Base-by-base conservation (phyloP, 768 basidiomycete species). In the Boletus vermiculosoides region DNA sequence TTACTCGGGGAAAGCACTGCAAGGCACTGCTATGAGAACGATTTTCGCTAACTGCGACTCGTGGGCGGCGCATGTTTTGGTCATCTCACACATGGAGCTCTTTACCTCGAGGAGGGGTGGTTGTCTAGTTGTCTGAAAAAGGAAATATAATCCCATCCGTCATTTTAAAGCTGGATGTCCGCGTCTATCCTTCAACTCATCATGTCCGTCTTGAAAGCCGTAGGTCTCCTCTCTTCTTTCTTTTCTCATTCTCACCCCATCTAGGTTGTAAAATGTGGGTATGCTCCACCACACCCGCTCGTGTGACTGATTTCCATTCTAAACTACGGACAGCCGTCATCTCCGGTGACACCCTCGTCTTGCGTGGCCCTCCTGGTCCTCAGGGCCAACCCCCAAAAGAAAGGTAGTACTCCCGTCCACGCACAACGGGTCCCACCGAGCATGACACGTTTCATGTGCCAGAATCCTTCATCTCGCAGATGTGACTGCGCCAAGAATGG, bases 391-490 rank as follows among this genome's bases (percentile, higher is more conserved):
- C 87, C 54, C 86, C 92, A 1, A 96, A 95, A 77, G 94, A 97
- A 74, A 83, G 92, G 93, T 90, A 62, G 55, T 77, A 66, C 1
- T 22, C 45, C 23, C 50, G 42, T 40, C n/a, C 58, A 16, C 47
- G 20, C 48, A 16, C 37, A 9, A 23, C 50, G 40, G 44, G 39
- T 50, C 36, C 28, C 44, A 22, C 57, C 49, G 20, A 53, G 34
- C 59, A 55, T 54, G 44, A 68, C 56, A 51, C 50, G 49, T 48
- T 45, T 16, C 57, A 48, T 59, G 41, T 46, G 5, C 4, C 63
- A 97, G 95, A 58, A 80, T 94, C 55, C 78, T 98, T 40, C 91
- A 98, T 74, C 82, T 99, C 45, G 92, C 92, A 33, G 94, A 96
- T 66, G 76, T 97, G 47, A 71, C 82, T 22, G 88, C 94, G 30